Evolutionary conservation across 2,329 filamentous ascomycete genomes (phyloP).

Genomic region (Daldinia eschscholtzii): DNA sequence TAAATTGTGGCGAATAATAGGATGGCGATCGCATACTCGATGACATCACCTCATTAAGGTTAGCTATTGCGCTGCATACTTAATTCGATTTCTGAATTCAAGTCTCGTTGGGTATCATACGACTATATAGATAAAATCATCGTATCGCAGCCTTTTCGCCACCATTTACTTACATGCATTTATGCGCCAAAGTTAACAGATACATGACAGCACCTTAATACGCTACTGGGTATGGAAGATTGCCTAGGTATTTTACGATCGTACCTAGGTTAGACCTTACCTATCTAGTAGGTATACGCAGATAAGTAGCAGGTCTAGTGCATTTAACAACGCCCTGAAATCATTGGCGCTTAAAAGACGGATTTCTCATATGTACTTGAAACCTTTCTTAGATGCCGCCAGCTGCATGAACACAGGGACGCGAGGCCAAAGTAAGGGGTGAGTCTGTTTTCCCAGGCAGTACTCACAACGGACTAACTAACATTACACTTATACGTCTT

Average conservation of each 20-base stretch:
- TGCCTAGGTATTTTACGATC: neutral
- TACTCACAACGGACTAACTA: no score
- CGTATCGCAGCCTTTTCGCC: neutral
- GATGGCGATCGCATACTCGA: neutral
- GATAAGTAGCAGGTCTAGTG: no score
- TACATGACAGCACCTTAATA: neutral
- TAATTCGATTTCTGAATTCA: neutral
- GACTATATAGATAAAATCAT: neutral
- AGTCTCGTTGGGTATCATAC: constrained; percentile 13
- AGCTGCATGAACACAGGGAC: no score
- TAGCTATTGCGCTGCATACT: neutral
- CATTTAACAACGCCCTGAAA: no score
- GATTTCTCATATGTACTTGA: no score
- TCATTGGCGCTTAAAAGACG: no score
- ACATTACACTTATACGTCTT: no score
- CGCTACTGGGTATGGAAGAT: neutral
- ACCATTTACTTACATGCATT: constrained; percentile 13
- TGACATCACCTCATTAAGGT: neutral
- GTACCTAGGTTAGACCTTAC: neutral
- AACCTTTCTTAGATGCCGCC: no score
- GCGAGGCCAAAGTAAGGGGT: no score
- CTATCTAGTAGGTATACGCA: no score
- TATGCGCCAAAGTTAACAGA: constrained; percentile 1
- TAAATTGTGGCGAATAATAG: neutral
- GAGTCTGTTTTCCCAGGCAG: no score